A percentile compares a stretch with the other conserved stretches of the same genome.
Evolutionary conservation across 2,329 filamentous ascomycete species (phyloP).

Genomic region (Herpotrichia juniperi): DNA sequence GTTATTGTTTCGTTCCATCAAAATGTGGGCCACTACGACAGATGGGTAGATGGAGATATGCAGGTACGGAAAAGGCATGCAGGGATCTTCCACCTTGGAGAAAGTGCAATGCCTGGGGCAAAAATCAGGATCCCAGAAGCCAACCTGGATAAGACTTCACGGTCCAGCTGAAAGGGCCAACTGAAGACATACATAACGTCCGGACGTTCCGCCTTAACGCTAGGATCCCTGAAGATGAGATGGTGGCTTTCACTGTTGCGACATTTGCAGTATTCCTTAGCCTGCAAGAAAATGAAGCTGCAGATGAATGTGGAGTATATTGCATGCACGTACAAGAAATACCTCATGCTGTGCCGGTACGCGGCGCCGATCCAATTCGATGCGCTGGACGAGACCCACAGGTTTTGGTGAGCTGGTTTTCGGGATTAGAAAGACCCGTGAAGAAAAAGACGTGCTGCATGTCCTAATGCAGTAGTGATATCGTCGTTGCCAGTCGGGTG

Average conservation of each 20-base stretch:
- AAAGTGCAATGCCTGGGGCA: not conserved
- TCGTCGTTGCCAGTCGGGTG: not conserved
- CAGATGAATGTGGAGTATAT: conserved; percentile 1
- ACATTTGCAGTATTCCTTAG: too few relatives aligned
- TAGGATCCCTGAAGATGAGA: not conserved
- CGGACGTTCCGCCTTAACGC: not conserved
- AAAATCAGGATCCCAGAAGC: not conserved
- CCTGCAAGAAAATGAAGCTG: not conserved
- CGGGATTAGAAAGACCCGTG: not conserved
- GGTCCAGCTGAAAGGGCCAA: not conserved
- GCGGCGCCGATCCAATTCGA: not conserved
- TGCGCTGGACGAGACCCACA: not conserved
- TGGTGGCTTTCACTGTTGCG: not conserved
- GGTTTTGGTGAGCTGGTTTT: not conserved
- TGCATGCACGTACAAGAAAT: not conserved
- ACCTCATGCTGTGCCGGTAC: not conserved
- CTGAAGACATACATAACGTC: not conserved
- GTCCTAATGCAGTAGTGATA: not conserved
- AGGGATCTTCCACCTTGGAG: not conserved
- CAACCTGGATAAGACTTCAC: not conserved
- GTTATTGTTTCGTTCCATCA: not conserved
- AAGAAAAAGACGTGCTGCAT: not conserved
- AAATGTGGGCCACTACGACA: not conserved
- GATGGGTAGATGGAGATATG: not conserved
- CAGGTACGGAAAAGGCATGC: conserved; percentile 1